phyloP scores from a whole-genome alignment of 106 monocot genomes.

The Dactylorhiza incarnata region DNA sequence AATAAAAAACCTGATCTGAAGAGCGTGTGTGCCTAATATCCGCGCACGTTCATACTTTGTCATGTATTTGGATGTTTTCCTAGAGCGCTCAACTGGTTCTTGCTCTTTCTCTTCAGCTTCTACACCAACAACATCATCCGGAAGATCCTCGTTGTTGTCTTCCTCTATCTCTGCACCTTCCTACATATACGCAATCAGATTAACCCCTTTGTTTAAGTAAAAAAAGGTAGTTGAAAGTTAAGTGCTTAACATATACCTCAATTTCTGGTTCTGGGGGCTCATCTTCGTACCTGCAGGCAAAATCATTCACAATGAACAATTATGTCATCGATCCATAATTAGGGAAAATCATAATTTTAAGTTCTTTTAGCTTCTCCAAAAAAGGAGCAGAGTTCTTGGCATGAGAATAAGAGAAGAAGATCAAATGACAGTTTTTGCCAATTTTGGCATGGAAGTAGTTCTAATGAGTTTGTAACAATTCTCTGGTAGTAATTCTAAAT shows the following conservation, averaged over 20 bases:
- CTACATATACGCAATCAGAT: constrained; percentile 23
- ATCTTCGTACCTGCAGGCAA: constrained; percentile 66
- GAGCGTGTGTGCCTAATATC: constrained; percentile 71
- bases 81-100: constrained; percentile 29
- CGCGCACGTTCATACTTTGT: constrained; percentile 78
- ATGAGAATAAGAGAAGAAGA: background rate
- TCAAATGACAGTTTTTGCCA: background rate
- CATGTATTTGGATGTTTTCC: constrained; percentile 80
- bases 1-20: constrained; percentile 59
- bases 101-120: constrained; percentile 55
- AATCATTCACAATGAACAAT: background rate
- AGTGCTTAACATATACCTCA: constrained; percentile 33
- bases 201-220: background rate
- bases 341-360: background rate
- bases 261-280: constrained; percentile 95
- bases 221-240: background rate
- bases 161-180: constrained; percentile 74
- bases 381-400: background rate
- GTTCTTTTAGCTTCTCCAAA: background rate
- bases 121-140: constrained; percentile 45
- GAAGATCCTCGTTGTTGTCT: constrained; percentile 75
- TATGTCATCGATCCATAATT: background rate
- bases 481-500: too few relatives aligned
- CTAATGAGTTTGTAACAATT: too few relatives aligned
- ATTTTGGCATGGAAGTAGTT: background rate